Evolutionary conservation across 208 protist genomes (phyloP), one percentile per base, ranked within the genome.

Genomic region (Naegleria gruberi): DNA sequence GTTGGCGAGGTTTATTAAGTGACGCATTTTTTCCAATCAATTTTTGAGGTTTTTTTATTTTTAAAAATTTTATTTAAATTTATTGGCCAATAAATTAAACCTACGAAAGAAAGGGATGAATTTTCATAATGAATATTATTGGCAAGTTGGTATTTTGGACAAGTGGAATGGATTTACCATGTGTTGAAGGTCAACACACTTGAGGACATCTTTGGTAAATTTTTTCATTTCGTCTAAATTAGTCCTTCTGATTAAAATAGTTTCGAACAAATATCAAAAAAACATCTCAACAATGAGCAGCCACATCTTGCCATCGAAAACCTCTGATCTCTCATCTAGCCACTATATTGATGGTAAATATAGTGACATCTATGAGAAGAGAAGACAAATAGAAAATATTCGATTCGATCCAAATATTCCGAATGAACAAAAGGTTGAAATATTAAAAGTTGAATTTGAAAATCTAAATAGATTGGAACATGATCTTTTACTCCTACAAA

Each of bases 381-480:
- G 26, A 77, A 77, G 30, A 37, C 30, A 37, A 37, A 77, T 77
- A 37, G 6, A 12, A 15, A 37, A 19, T 6, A 77, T 77, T n/a
- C 17, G 65, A 77, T 77, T 77, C 34, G n/a, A 77, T 77, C 8
- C 30, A 77, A 77, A 77, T 77, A 37, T 77, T 37, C 26, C 30
- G 1, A 26, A 77, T 77, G 26, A 77, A 77, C 26, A 77, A 37
- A 77, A 77, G 65, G 34, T 19, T 37, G 26, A 77, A 37, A 8
- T 37, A 37, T 37, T 77, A 37, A 77, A 19, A 37, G n/a, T 1
- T 37, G 65, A 77, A 77, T 77, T 77, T 7, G 26, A 77, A 77
- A 77, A 77, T 77, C 34, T 77, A 77, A 83, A 44, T 43, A 44
- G n/a, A 44, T 83, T 83, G 37, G 77, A 83, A 44, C 77, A 83